phyloP scores from a whole-genome alignment of 2,329 filamentous ascomycete genomes.

The Xylariaceae sp. region DNA sequence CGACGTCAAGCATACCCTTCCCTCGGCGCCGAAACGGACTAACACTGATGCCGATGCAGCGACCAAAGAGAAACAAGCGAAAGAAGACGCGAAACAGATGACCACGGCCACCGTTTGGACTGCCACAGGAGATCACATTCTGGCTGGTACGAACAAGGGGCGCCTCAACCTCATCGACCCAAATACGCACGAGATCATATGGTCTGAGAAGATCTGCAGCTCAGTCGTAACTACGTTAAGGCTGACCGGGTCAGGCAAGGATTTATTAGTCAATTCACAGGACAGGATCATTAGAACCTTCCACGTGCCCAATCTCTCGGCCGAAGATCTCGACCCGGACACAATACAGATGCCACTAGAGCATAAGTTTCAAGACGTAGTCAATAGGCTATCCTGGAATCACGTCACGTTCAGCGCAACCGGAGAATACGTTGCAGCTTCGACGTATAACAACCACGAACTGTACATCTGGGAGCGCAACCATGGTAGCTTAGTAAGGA shows the following conservation, averaged over 20 bases:
- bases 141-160: conserved; percentile 91
- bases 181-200: conserved; percentile 73
- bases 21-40: conserved; percentile 75
- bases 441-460: conserved; percentile 97
- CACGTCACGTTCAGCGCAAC: conserved; percentile 92
- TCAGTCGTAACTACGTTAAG: conserved; percentile 86
- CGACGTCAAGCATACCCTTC: conserved; percentile 71
- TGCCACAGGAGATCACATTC: conserved; percentile 76
- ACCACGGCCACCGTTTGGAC: conserved; percentile 93
- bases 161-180: conserved; percentile 94
- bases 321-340: conserved; percentile 69
- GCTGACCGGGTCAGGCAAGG: conserved; percentile 76
- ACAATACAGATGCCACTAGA: conserved; percentile 87
- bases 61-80: conserved; percentile 75
- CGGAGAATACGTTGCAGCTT: conserved; percentile 92
- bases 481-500: conserved; percentile 90
- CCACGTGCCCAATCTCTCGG: conserved; percentile 72
- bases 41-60: conserved; percentile 66
- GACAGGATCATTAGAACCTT: conserved; percentile 95
- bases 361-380: conserved; percentile 97
- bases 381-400: conserved; percentile 94
- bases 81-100: conserved; percentile 89
- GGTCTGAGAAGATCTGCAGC: conserved; percentile 81
- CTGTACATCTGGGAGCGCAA: conserved; percentile 97
- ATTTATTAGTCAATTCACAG: conserved; percentile 86